Percentiles rank a stretch among this genome's conserved stretches.
phyloP scores from a whole-genome alignment of 148 eudicot species.

The Fagopyrum tataricum region DNA sequence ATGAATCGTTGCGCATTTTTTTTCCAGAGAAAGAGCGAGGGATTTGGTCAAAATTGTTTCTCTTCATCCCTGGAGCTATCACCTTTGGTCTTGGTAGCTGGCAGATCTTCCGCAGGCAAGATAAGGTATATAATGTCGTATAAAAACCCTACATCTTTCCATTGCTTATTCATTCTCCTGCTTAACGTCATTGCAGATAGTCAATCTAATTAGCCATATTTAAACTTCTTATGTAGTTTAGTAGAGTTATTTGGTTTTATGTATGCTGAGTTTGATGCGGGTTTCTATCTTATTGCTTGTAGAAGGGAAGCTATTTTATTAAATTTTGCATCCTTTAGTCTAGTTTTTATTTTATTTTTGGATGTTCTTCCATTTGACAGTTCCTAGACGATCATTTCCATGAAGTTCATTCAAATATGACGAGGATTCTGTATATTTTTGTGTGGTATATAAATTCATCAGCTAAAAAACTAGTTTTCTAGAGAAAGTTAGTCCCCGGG shows the following conservation, averaged over 20 bases:
- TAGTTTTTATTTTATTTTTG: not conserved
- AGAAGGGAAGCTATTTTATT: not conserved
- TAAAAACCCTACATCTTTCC: not conserved
- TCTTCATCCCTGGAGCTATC: conserved; percentile 87
- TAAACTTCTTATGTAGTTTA: not conserved
- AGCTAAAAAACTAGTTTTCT: not conserved
- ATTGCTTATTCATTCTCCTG: not conserved
- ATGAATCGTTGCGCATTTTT: conserved; percentile 4
- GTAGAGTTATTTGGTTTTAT: not conserved
- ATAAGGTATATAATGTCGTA: conserved; percentile 47
- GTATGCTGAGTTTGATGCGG: not conserved
- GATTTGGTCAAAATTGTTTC: conserved; percentile 67
- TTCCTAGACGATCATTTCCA: conserved; percentile 1
- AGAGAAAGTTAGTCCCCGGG: not conserved
- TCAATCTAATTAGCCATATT: not conserved
- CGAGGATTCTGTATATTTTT: not conserved
- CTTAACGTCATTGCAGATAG: not conserved
- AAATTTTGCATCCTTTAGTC: not conserved
- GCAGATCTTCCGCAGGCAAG: conserved; percentile 88
- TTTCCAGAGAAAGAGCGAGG: conserved; percentile 39
- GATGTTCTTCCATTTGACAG: not conserved
- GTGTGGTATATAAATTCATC: not conserved
- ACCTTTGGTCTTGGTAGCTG: conserved; percentile 93
- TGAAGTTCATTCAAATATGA: not conserved
- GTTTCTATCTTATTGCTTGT: not conserved